A percentile compares a stretch with the other conserved stretches of the same genome.
Conservation (phyloP, 495 filamentous ascomycete genomes). For the Wilcoxina mikolae region DNA sequence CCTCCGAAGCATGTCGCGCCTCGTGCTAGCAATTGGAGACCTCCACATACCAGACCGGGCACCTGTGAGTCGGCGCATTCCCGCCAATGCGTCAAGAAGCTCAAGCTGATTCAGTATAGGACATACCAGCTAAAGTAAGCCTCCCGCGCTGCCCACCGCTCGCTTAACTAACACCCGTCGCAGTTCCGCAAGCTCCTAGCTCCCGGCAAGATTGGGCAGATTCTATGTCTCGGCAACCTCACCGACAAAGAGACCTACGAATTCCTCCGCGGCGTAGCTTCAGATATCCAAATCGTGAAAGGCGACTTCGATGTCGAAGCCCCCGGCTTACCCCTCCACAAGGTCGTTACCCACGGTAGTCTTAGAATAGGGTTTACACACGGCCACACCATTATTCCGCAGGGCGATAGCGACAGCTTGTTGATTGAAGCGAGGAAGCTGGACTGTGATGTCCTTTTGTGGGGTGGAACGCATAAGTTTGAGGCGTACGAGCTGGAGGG, state of each 20-base stretch:
- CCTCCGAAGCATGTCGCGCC: conserved; percentile 37
- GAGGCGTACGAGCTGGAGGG: conserved; percentile 98
- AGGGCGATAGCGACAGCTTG: conserved; percentile 76
- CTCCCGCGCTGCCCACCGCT: conserved; percentile 9
- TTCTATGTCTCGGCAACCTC: conserved; percentile 90
- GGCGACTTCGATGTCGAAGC: conserved; percentile 90
- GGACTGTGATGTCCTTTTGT: conserved; percentile 92
- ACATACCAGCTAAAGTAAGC: conserved; percentile 76
- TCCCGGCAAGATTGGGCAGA: conserved; percentile 95
- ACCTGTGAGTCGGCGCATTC: conserved; percentile 38
- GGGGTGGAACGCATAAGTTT: conserved; percentile 94
- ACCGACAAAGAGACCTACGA: conserved; percentile 90
- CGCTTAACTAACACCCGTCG: conserved; percentile 12
- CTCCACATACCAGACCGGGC: conserved; percentile 96
- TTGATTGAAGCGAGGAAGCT: conserved; percentile 88
- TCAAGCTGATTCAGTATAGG: conserved; percentile 35
- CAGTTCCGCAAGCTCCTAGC: conserved; percentile 98
- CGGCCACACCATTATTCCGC: conserved; percentile 85
- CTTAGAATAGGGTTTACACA: conserved; percentile 93
- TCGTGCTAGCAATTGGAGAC: conserved; percentile 88
- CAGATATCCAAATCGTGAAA: conserved; percentile 90
- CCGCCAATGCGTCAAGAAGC: not conserved
- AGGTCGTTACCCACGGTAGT: conserved; percentile 86
- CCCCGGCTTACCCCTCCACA: conserved; percentile 73
- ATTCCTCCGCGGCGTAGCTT: conserved; percentile 78